phyloP scores from a whole-genome alignment of 225 moss, liverwort and hornwort species.

The Marchantia polymorpha region DNA sequence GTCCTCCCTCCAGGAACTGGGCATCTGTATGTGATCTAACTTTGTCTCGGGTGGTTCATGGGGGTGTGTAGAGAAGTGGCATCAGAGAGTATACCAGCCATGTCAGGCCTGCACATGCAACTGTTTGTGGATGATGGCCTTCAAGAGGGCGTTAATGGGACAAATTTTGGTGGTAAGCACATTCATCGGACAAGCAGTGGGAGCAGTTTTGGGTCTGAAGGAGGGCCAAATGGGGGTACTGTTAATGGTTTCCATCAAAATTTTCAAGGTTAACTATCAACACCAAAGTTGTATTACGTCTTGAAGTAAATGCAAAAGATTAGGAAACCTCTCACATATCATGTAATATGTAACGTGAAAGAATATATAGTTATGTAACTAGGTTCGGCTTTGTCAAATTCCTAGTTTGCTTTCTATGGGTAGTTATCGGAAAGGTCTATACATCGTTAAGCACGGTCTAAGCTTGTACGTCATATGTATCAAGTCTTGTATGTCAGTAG shows the following conservation, averaged over 20 bases:
- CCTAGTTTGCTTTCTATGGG: neutral
- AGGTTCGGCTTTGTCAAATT: neutral
- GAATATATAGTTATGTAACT: neutral
- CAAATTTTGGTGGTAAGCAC: constrained; percentile 47
- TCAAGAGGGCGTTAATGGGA: constrained; percentile 43
- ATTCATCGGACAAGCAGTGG: constrained; percentile 75
- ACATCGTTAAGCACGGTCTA: neutral
- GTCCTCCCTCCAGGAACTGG: neutral
- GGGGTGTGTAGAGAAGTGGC: constrained; percentile 61
- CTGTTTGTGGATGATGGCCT: constrained; percentile 65
- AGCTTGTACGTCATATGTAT: neutral
- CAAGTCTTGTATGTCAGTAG: neutral
- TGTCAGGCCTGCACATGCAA: constrained; percentile 55
- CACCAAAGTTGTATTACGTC: neutral
- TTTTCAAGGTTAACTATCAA: constrained; percentile 70
- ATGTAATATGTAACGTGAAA: neutral
- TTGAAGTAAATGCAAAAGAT: neutral
- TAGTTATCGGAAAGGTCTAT: neutral
- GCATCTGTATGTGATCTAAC: constrained; percentile 6
- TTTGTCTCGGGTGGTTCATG: constrained; percentile 21
- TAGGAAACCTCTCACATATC: neutral
- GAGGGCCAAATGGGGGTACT: constrained; percentile 49
- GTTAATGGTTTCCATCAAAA: constrained; percentile 78
- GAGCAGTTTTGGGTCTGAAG: constrained; percentile 88
- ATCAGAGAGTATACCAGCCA: constrained; percentile 55